Percentiles rank a stretch among this genome's conserved stretches.
phyloP scores from a whole-genome alignment of 2,329 filamentous ascomycete species.

The Fusarium tricinctum region DNA sequence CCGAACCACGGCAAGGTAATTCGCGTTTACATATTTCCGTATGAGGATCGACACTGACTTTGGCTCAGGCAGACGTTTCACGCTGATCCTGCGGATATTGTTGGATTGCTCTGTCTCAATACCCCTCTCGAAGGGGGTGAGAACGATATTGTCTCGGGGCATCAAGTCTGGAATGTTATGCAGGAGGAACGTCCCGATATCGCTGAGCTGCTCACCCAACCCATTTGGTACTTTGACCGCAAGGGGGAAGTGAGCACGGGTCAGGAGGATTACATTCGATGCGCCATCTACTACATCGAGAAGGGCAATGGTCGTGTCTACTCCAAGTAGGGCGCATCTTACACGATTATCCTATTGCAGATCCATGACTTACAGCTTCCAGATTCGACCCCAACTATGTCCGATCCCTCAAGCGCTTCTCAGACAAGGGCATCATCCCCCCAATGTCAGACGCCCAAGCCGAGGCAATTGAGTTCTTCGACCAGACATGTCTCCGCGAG shows the following conservation, averaged over 20 bases:
- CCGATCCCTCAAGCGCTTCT: slow-evolving; percentile 34
- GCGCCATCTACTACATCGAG: slow-evolving; percentile 83
- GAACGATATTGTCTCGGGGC: slow-evolving; percentile 81
- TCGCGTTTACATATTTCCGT: not conserved
- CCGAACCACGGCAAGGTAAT: slow-evolving; percentile 68
- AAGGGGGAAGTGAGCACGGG: slow-evolving; percentile 85
- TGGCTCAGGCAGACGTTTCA: slow-evolving; percentile 70
- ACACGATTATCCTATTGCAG: too few species aligned
- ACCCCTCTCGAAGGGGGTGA: slow-evolving; percentile 85
- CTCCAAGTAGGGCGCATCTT: slow-evolving; percentile 69
- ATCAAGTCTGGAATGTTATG: slow-evolving; percentile 85
- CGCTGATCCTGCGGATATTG: slow-evolving; percentile 84
- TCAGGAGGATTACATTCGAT: slow-evolving; percentile 80
- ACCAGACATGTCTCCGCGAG: slow-evolving; percentile 78
- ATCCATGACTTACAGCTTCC: not conserved
- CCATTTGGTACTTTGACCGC: slow-evolving; percentile 92
- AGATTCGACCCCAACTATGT: slow-evolving; percentile 84
- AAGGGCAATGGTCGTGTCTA: slow-evolving; percentile 59
- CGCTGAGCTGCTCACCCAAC: slow-evolving; percentile 78
- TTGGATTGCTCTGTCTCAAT: slow-evolving; percentile 85
- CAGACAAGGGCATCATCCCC: slow-evolving; percentile 28
- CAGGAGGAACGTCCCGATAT: slow-evolving; percentile 84
- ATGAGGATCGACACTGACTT: not conserved
- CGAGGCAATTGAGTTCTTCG: slow-evolving; percentile 70
- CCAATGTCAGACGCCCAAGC: slow-evolving; percentile 61